Evolutionary conservation across 257 asterid genomes (phyloP), one percentile per base, ranked within the genome.

Genomic region (Capsicum chinense): DNA sequence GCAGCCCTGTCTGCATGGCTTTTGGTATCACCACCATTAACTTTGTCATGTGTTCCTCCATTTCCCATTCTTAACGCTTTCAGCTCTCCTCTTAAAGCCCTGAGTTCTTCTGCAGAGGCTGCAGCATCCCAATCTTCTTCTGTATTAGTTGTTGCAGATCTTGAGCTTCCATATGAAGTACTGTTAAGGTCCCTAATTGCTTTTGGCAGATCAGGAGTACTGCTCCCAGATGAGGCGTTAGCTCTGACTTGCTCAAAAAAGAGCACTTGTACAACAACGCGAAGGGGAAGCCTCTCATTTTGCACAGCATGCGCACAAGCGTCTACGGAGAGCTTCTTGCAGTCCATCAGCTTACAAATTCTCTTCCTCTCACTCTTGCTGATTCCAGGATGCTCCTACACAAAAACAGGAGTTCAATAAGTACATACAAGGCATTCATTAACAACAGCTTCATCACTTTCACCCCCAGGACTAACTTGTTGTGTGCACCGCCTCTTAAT

Each of bases 71-170:
- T 87, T 64, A 96, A 73, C 35, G 99, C 92, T 0, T 98, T 94
- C 52, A 96, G 88, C 90, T 94, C 99, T 2, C 98, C 93, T 81
- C 97, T 89, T 63, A 94, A 90, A 17, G 98, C 94, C 84, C 93
- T 85, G 76, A 96, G 97, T 87, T 96, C 99, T 79, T 94, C 99
- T 0, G 92, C 93, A 5, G 99, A 92, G 19, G 98, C 98, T 9
- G 93, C 93, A 3, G 94, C 98, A 9, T 96, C 99, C 99, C 99
- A 96, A 8, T 96, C 99, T 91, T 96, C 98, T 83, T 95, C 99
- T 0, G 94, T 90, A 85, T 91, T 89, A 16, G 97, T 90, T 5
- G 94, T 93, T 57, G 92, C 92, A 15, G 97, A 88, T 76, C 96
- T 87, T 3, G 99, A 92, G 86, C 98, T 94, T 57, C 99, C 94